Evolutionary conservation across 1,139 yeast genomes (phyloP).

Genomic region (Candida glucosophila): DNA sequence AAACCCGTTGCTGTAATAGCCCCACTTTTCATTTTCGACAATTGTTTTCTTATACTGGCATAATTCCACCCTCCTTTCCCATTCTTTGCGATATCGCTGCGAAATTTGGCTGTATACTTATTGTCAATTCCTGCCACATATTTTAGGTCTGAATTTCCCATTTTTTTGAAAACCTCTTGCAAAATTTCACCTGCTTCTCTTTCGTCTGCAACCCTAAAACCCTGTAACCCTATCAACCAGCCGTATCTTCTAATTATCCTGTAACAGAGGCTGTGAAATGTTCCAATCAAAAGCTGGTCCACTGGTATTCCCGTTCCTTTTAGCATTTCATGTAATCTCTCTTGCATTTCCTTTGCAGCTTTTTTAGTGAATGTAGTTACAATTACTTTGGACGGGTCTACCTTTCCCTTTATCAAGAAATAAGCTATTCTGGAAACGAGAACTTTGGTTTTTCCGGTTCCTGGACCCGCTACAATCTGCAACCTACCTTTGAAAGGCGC

Average conservation of each 20-base stretch:
- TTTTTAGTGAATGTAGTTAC: constrained; percentile 89
- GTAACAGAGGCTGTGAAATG: constrained; percentile 77
- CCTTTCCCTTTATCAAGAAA: constrained; percentile 40
- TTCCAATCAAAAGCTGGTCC: constrained; percentile 57
- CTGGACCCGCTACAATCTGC: constrained; percentile 90
- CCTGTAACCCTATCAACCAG: constrained; percentile 34
- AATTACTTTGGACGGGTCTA: constrained; percentile 54
- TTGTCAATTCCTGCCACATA: constrained; percentile 13
- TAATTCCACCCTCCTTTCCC: constrained; percentile 22
- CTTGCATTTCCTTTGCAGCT: constrained; percentile 79
- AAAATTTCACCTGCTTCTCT: constrained; percentile 49
- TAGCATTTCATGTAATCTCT: constrained; percentile 41
- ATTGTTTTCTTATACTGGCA: constrained; percentile 30
- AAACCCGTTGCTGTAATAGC: constrained; percentile 24
- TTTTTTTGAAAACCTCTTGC: constrained; percentile 29
- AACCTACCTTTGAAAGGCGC: constrained; percentile 44
- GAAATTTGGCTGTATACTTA: constrained; percentile 7
- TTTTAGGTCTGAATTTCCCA: constrained; percentile 22
- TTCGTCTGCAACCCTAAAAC: constrained; percentile 58
- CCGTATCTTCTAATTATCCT: constrained; percentile 55
- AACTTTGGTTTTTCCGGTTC: constrained; percentile 81
- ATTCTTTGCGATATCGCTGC: constrained; percentile 8
- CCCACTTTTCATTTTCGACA: constrained; percentile 45
- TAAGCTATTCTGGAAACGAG: constrained; percentile 72
- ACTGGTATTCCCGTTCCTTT: constrained; percentile 25